These are phyloP conservation scores for Kalmusia sp. DNA, from an alignment of 2,329 filamentous ascomycete species.

Conservation along the genomic window DNA sequence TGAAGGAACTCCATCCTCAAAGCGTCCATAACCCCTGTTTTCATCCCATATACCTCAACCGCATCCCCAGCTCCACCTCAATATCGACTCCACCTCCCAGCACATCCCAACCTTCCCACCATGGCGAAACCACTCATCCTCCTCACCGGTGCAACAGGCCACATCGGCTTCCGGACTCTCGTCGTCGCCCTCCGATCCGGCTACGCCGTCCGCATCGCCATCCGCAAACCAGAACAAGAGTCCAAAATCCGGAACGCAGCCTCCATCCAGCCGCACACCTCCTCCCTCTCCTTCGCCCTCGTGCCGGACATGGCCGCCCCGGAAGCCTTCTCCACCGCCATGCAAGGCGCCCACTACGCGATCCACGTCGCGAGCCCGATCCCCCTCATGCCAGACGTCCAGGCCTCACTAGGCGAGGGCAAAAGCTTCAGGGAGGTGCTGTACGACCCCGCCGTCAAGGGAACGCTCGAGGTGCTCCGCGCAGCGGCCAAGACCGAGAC, in stretches of 20 bases:
- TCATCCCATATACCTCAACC: too few species aligned
- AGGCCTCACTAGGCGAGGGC: not conserved
- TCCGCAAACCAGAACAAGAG: not conserved
- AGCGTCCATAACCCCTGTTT: not conserved
- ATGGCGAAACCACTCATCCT: not conserved
- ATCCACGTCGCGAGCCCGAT: not conserved
- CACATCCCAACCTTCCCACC: not conserved
- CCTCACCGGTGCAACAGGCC: not conserved
- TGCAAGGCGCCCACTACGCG: not conserved
- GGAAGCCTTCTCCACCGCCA: not conserved
- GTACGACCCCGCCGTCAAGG: constrained; percentile 1
- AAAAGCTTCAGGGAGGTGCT: not conserved
- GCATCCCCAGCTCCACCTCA: too few species aligned
- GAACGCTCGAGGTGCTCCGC: not conserved
- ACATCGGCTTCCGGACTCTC: constrained; percentile 4
- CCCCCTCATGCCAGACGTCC: not conserved
- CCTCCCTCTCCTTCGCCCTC: not conserved
- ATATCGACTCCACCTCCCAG: not conserved
- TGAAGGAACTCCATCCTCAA: too few species aligned
- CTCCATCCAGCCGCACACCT: not conserved
- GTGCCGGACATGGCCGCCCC: constrained; percentile 2
- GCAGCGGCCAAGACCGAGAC: not conserved
- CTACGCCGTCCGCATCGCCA: constrained; percentile 2
- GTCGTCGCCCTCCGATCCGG: not conserved
- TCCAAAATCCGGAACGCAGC: not conserved